Evolutionary conservation across 768 basidiomycete genomes (phyloP), one percentile per base, ranked within the genome.

Genomic region (Lactarius hengduanensis): DNA sequence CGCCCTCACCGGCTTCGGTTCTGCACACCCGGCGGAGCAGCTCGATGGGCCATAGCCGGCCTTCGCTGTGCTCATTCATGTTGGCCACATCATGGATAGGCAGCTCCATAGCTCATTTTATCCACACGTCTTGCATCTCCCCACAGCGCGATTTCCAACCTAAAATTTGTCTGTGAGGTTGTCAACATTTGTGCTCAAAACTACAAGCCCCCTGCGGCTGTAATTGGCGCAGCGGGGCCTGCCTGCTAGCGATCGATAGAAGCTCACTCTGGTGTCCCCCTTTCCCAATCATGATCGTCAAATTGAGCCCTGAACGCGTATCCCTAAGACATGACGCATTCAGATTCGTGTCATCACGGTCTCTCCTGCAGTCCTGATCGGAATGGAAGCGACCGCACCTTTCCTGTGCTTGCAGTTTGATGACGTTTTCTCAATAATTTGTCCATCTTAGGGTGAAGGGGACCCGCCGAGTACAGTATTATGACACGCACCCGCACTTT

Each of bases 71-170:
- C 45, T 4, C 45, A 8, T 8, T 45, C n/a, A 22, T 22, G 47
- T 20, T n/a, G 45, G 47, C 47, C 47, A 22, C 47, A 47, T 11
- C 13, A 50, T 22, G 26, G 22, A 26, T n/a, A 7, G 26, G 22
- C 6, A 18, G 16, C 6, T 53, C 50, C 26, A 53, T 28, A 26
- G 50, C 50, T 26, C 13, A 9, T 26, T 26, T 26, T 2, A 13
- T 53, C 50, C 26, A 53, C 22, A 13, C 13, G 13, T 15, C 50
- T 26, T 28, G 26, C 26, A 16, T 53, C 50, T 13, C 47, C 11
- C 18, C 32, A 45, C 34, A 15, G 32, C 41, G 60, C 43, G 55
- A 61, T 57, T 57, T 47, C 55, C 28, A 30, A 45, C 45, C 36
- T n/a, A 59, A 32, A 57, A 57, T 32, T 40, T 62, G 56, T 18